These are phyloP conservation scores for Ustilago lituana DNA, from an alignment of 1,284 basidiomycete species.

Conservation along the genomic window DNA sequence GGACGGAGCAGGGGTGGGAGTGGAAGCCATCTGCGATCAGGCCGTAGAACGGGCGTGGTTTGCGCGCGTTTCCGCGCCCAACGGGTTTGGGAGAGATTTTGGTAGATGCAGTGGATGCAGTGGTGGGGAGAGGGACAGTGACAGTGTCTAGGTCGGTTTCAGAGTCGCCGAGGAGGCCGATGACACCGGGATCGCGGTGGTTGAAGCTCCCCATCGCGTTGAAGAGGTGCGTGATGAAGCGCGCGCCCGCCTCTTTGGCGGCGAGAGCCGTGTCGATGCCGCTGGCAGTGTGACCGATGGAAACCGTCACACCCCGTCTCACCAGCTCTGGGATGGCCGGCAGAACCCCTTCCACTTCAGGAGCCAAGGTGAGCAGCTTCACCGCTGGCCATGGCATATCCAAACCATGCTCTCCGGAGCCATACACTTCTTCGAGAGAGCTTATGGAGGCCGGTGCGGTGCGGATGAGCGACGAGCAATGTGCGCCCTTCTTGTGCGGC, in stretches of 20 bases:
- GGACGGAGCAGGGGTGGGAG: conserved; percentile 86
- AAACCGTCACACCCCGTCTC: conserved; percentile 78
- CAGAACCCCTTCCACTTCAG: conserved; percentile 84
- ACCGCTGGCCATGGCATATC: conserved; percentile 71
- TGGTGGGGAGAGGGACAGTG: no score
- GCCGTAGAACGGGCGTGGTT: conserved; percentile 75
- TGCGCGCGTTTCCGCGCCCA: no score
- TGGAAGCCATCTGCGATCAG: conserved; percentile 91
- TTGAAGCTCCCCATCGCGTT: conserved; percentile 90
- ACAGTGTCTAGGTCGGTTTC: conserved; percentile 24
- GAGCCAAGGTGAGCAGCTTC: conserved; percentile 84
- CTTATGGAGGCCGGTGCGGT: conserved; percentile 63
- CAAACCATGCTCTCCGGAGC: conserved; percentile 58
- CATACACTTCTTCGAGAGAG: conserved; percentile 30
- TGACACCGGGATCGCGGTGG: conserved; percentile 73
- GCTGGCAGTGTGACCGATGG: conserved; percentile 83
- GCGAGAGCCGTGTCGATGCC: conserved; percentile 76
- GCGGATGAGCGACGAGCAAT: conserved; percentile 77
- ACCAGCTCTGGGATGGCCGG: conserved; percentile 74
- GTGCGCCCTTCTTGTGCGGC: conserved; percentile 78
- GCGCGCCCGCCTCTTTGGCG: conserved; percentile 77
- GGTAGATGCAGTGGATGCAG: no score
- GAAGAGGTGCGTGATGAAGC: conserved; percentile 88
- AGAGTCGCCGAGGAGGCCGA: conserved; percentile 81
- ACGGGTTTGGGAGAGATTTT: neutral